Evolutionary conservation across 768 basidiomycete genomes (phyloP), one percentile per base, ranked within the genome.

Genomic region (Termitomyces bulborhizus): DNA sequence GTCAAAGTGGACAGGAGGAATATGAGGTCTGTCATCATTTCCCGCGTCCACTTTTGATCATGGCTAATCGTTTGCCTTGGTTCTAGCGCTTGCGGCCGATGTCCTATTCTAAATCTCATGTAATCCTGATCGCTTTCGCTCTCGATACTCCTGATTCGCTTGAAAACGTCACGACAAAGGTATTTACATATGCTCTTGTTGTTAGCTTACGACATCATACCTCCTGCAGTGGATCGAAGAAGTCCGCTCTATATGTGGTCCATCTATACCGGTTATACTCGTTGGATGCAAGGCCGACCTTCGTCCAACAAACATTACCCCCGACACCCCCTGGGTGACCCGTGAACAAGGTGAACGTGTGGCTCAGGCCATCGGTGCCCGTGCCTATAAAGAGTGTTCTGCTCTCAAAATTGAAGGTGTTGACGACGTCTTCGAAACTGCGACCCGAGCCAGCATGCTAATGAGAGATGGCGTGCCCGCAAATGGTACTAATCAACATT

Each of bases 81-180:
- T 53, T 51, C 11, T 66, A 94, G 88, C 88, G 96, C 60, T 78
- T 98, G 65, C 86, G 97, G 63, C 97, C 97, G 46, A 83, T 99
- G 71, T 97, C 94, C 46, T 98, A 98, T 73, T 93, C 94, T 51
- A 93, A 97, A 76, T 97, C 96, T 57, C 97, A 99, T 71, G 92
- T 99, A 65, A 97, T 99, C 68, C 84, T 99, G 60, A 98, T 99
- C 66, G 95, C 95, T 44, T 99, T 95, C 68, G 83, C 93, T 48
- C 85, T 98, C 64, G 96, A 98, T 72, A 93, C 93, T 37, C 93
- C 93, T 24, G 97, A 98, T 73, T 96, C 93, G 39, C 76, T 98
- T 55, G 95, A 98, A 61, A 98, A 98, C 74, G 96, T 98, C 21
- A 80, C 86, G 21, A 85, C 86, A 60, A 98, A 98, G 83, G 94